These are phyloP conservation scores for Leccinellum luteum DNA, from an alignment of 768 basidiomycete species.

Conservation along the genomic window DNA sequence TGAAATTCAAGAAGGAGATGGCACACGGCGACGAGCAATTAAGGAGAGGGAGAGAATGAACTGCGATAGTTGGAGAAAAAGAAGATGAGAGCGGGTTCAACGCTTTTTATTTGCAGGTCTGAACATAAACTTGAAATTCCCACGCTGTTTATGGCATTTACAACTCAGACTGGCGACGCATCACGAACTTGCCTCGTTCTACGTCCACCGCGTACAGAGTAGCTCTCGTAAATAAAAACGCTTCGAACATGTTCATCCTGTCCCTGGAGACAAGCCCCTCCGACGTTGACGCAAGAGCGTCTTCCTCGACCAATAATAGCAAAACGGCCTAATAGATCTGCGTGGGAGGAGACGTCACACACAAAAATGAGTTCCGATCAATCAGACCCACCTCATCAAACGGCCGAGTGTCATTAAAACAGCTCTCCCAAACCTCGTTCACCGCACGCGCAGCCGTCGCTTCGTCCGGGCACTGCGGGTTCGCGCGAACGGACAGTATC, in stretches of 20 bases:
- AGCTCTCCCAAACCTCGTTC: constrained; percentile 97
- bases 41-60: constrained; percentile 12
- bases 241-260: background rate
- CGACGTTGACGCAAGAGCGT: background rate
- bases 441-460: constrained; percentile 85
- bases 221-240: background rate
- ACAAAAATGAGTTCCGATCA: background rate
- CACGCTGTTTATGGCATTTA: constrained; percentile 15
- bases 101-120: constrained; percentile 23
- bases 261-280: constrained; percentile 11
- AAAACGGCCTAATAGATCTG: constrained; percentile 32
- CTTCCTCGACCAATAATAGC: background rate
- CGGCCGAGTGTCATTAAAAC: constrained; percentile 91
- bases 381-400: constrained; percentile 83
- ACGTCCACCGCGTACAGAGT: background rate
- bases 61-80: constrained; percentile 4
- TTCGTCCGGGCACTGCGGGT: constrained; percentile 74
- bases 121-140: constrained; percentile 15
- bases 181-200: background rate
- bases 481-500: constrained; percentile 73
- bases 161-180: constrained; percentile 12
- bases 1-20: constrained; percentile 26
- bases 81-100: background rate
- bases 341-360: constrained; percentile 16
- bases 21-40: too few relatives aligned